These are phyloP conservation scores for Russula olivacea DNA, from an alignment of 768 basidiomycete species.

Conservation along the genomic window DNA sequence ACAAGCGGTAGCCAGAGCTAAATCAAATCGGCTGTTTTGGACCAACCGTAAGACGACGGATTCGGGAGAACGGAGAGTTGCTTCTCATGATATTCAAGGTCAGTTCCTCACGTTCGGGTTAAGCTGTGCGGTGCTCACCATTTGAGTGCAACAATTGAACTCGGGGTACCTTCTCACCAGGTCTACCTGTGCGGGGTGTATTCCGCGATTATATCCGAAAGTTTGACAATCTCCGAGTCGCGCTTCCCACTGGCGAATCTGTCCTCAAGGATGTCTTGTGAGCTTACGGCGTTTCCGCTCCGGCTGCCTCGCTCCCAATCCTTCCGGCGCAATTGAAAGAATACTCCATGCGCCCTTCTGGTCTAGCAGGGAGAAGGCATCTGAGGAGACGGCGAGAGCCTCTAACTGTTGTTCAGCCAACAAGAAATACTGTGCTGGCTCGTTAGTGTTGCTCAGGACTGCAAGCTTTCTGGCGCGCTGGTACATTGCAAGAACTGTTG, in stretches of 20 bases:
- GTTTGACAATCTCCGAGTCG: conserved; percentile 71
- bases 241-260: conserved; percentile 56
- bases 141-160: conserved; percentile 51
- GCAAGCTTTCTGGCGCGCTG: conserved; percentile 79
- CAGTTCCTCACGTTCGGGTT: neutral
- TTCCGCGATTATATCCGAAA: conserved; percentile 75
- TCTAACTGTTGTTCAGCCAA: conserved; percentile 68
- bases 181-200: conserved; percentile 70
- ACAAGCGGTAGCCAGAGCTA: conserved; percentile 71
- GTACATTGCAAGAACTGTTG: conserved; percentile 92
- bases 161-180: conserved; percentile 63
- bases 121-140: conserved; percentile 43
- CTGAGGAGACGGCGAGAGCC: conserved; percentile 82
- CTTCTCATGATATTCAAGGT: conserved; percentile 28
- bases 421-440: conserved; percentile 37
- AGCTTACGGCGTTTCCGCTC: conserved; percentile 66
- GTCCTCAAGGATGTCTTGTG: conserved; percentile 68
- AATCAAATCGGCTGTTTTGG: conserved; percentile 71
- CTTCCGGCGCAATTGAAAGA: conserved; percentile 41
- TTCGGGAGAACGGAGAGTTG: conserved; percentile 42
- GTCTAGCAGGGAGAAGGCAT: conserved; percentile 79
- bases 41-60: conserved; percentile 74
- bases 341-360: conserved; percentile 78
- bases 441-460: conserved; percentile 32
- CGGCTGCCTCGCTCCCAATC: conserved; percentile 45